These are phyloP conservation scores for Fusarium tupiense DNA, from an alignment of 2,329 filamentous ascomycete genomes.

Conservation along the genomic window DNA sequence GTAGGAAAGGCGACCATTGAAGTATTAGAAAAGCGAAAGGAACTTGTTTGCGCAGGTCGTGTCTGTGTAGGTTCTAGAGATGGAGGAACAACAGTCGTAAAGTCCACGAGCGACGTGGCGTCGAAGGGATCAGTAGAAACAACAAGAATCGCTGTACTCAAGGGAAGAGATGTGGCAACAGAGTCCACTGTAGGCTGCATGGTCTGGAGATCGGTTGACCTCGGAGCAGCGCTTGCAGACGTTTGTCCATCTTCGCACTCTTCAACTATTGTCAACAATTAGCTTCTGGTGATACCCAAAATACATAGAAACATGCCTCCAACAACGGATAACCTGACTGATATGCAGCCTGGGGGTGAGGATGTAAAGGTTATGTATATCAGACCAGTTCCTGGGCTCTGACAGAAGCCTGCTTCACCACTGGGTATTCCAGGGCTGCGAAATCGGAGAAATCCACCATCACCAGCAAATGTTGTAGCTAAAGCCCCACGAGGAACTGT, in stretches of 20 bases:
- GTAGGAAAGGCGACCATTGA: neutral
- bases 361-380: neutral
- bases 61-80: neutral
- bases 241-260: neutral
- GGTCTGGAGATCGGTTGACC: neutral
- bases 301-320: rapidly evolving
- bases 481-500: neutral
- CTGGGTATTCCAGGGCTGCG: neutral
- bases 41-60: neutral
- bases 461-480: neutral
- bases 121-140: no score
- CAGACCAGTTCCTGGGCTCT: neutral
- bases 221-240: neutral
- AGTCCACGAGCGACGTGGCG: neutral
- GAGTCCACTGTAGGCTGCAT: neutral
- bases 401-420: neutral
- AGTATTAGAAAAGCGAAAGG: neutral
- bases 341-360: neutral
- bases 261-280: neutral
- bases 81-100: neutral
- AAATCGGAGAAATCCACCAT: neutral
- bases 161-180: rapidly evolving
- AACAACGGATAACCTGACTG: neutral
- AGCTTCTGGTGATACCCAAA: neutral
- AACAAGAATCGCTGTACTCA: rapidly evolving